phyloP scores from a whole-genome alignment of 2,329 filamentous ascomycete species.

The Cercospora zeae-maydis region DNA sequence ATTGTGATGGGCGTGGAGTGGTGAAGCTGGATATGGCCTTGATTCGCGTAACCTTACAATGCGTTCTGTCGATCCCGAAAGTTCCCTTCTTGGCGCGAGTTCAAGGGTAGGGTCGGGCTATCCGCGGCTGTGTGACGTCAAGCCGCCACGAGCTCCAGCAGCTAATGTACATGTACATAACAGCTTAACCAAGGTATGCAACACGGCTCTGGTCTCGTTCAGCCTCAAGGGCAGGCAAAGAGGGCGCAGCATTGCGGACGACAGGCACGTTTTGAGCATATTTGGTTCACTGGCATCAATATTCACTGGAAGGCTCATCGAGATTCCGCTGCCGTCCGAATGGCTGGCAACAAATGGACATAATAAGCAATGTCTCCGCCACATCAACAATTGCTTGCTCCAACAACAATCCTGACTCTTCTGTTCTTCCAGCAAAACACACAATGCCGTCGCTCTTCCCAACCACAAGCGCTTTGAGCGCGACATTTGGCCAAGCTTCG shows the following conservation, averaged over 20 bases:
- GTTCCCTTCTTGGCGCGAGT: not conserved
- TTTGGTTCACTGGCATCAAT: not conserved
- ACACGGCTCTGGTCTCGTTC: not conserved
- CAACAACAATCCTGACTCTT: not conserved
- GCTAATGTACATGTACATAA: not conserved
- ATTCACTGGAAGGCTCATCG: not conserved
- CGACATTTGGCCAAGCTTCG: constrained; percentile 51
- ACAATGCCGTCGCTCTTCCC: constrained; percentile 57
- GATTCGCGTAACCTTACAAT: not conserved
- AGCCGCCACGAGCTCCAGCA: not conserved
- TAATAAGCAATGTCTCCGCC: not conserved
- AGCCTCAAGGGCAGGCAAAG: not conserved
- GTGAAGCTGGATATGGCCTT: not conserved
- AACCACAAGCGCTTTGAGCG: constrained; percentile 51
- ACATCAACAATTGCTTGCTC: not conserved
- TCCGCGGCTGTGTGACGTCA: not conserved
- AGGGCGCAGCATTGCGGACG: not conserved
- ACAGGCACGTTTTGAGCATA: not conserved
- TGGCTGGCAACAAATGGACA: not conserved
- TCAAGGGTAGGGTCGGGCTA: constrained; percentile 1
- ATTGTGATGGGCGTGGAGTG: not conserved
- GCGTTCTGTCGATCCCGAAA: not conserved
- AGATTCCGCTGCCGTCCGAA: not conserved
- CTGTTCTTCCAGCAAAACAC: not conserved
- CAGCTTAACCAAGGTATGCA: constrained; percentile 2